These are phyloP conservation scores for Raddia guianensis DNA, from an alignment of 176 grass and related monocot species.

Conservation along the genomic window DNA sequence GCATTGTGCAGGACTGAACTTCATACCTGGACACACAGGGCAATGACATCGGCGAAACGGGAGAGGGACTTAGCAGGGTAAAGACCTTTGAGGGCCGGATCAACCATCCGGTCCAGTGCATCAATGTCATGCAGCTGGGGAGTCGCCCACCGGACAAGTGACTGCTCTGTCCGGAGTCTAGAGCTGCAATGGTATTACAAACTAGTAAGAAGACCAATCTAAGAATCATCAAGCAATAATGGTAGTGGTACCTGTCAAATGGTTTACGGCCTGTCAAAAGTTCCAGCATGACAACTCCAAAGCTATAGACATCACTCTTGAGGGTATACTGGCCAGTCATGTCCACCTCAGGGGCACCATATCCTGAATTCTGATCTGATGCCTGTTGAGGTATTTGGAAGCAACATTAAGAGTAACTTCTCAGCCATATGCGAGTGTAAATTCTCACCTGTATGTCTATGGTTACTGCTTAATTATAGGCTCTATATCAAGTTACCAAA, in stretches of 20 bases:
- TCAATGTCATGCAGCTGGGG: slow-evolving; percentile 90
- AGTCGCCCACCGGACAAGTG: slow-evolving; percentile 74
- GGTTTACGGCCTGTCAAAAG: slow-evolving; percentile 85
- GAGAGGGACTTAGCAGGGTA: slow-evolving; percentile 89
- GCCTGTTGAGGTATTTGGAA: slow-evolving; percentile 50
- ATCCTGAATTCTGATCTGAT: slow-evolving; percentile 69
- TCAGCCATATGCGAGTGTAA: neutral
- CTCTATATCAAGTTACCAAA: neutral
- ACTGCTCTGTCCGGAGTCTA: slow-evolving; percentile 65
- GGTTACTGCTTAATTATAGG: neutral
- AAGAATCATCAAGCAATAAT: neutral
- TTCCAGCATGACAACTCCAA: slow-evolving; percentile 94
- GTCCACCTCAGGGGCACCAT: slow-evolving; percentile 69
- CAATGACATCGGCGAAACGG: slow-evolving; percentile 74
- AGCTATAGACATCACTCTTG: slow-evolving; percentile 92
- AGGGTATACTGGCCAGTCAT: slow-evolving; percentile 78
- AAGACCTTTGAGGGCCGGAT: slow-evolving; percentile 72
- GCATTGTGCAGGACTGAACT: slow-evolving; percentile 3
- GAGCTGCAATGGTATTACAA: slow-evolving; percentile 44
- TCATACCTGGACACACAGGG: slow-evolving; percentile 80
- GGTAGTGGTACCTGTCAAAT: slow-evolving; percentile 66
- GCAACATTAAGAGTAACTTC: slow-evolving; percentile 24
- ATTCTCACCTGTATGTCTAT: neutral
- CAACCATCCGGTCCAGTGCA: slow-evolving; percentile 79
- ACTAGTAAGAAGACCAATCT: slow-evolving; percentile 32